Evolutionary conservation across 2,329 filamentous ascomycete genomes (phyloP).

Genomic region (Fusarium sp.): DNA sequence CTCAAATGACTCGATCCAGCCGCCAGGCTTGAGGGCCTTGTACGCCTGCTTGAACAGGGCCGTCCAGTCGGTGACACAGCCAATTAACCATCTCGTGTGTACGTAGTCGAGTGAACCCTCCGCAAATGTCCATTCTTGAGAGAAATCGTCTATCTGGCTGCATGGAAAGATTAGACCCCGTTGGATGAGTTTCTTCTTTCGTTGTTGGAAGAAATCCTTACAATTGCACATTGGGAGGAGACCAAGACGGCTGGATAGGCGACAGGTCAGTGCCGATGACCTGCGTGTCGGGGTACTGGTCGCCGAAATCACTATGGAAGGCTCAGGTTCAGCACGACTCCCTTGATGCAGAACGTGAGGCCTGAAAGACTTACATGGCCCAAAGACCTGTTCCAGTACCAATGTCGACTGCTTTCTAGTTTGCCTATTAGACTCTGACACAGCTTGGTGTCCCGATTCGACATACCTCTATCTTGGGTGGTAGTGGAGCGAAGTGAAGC

Average conservation of each 20-base stretch:
- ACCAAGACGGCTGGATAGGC: background rate
- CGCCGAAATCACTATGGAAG: background rate
- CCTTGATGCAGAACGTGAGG: background rate
- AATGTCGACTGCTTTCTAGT: constrained; percentile 31
- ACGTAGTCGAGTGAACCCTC: constrained; percentile 14
- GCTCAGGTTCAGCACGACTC: background rate
- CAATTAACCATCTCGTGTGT: constrained; percentile 26
- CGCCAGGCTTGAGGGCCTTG: constrained; percentile 64
- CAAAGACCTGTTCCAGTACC: constrained; percentile 21
- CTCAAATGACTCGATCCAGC: constrained; percentile 58
- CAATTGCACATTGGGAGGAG: constrained; percentile 31
- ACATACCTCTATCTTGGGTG: constrained; percentile 4
- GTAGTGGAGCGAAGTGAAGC: constrained; percentile 25
- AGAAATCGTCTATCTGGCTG: constrained; percentile 63
- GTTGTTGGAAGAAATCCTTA: background rate
- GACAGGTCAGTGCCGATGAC: background rate
- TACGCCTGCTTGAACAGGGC: constrained; percentile 19
- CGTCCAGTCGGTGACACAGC: constrained; percentile 22
- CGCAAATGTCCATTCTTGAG: constrained; percentile 20
- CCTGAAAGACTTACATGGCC: background rate
- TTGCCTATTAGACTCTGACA: no score
- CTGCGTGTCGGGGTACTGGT: background rate
- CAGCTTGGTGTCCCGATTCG: no score
- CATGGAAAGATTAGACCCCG: background rate
- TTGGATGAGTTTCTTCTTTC: background rate